Evolutionary conservation across 164 flowering plant genomes (phyloP).

Genomic region (Aristolochia californica): DNA sequence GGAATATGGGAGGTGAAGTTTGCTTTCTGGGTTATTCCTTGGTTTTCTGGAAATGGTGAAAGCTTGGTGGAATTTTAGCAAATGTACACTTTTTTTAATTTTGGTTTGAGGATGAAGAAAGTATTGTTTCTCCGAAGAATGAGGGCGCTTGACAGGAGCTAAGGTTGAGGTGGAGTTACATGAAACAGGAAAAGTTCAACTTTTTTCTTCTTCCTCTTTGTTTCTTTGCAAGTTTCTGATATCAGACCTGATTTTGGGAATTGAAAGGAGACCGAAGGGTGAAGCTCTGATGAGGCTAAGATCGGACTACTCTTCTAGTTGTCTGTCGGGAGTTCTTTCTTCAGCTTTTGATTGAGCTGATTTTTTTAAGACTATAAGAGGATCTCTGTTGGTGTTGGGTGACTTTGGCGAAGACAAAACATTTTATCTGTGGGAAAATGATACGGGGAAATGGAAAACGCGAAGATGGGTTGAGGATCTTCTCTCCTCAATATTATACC

Average conservation of each 20-base stretch:
- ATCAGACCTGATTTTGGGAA: too few species aligned
- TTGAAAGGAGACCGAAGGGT: background rate
- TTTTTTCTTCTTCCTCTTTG: background rate
- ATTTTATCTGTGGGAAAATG: background rate
- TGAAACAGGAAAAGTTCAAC: background rate
- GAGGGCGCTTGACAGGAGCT: background rate
- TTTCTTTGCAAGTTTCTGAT: too few species aligned
- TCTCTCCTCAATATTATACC: constrained; percentile 38
- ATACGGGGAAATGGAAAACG: background rate
- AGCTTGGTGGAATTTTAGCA: too few species aligned
- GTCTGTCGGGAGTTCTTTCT: background rate
- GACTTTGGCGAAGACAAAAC: background rate
- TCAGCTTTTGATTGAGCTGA: background rate
- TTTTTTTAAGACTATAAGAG: background rate
- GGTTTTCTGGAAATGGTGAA: background rate
- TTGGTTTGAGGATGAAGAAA: background rate
- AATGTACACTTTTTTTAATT: too few species aligned
- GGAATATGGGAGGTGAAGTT: too few species aligned
- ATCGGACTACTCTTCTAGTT: background rate
- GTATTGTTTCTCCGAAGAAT: background rate
- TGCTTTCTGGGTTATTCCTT: background rate
- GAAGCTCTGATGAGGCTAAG: background rate
- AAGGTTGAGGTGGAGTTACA: background rate
- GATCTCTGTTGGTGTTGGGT: background rate
- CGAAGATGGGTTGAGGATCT: constrained; percentile 21